These are phyloP conservation scores for Globisporangium ultimum DNA, from an alignment of 352 stramenopile genomes.

Conservation along the genomic window DNA sequence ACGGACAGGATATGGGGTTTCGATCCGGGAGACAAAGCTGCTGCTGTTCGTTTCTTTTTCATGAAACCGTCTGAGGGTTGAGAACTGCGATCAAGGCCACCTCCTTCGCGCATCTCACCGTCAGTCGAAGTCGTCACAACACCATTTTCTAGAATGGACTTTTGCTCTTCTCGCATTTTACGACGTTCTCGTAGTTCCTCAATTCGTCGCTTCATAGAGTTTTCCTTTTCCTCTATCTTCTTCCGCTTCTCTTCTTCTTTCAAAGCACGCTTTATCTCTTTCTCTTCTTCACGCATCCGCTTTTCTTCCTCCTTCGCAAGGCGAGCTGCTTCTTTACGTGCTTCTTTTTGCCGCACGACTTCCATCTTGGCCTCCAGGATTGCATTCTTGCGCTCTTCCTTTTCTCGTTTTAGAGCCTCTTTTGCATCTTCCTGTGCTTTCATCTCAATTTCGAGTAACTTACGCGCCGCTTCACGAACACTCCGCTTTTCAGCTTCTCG, in stretches of 20 bases:
- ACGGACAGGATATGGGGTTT: slow-evolving; percentile 13
- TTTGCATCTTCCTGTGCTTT: slow-evolving; percentile 77
- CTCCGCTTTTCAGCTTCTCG: slow-evolving; percentile 67
- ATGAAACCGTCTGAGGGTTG: neutral
- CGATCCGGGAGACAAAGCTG: slow-evolving; percentile 1
- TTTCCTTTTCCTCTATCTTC: slow-evolving; percentile 68
- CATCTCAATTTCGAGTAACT: slow-evolving; percentile 73
- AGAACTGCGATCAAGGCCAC: neutral
- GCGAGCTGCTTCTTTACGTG: slow-evolving; percentile 52
- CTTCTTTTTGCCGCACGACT: slow-evolving; percentile 60
- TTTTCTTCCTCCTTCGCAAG: slow-evolving; percentile 68
- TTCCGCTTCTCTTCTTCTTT: slow-evolving; percentile 72
- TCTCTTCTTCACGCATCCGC: slow-evolving; percentile 65
- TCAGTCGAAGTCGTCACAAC: slow-evolving; percentile 45
- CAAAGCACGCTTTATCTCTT: slow-evolving; percentile 60
- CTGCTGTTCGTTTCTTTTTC: slow-evolving; percentile 16
- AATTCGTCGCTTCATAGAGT: slow-evolving; percentile 68
- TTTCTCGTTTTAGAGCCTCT: slow-evolving; percentile 56
- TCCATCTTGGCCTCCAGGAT: slow-evolving; percentile 63
- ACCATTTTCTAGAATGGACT: slow-evolving; percentile 69
- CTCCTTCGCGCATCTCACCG: slow-evolving; percentile 9
- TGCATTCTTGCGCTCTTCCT: slow-evolving; percentile 71
- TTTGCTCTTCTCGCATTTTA: slow-evolving; percentile 68
- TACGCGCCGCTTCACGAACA: slow-evolving; percentile 63
- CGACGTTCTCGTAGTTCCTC: slow-evolving; percentile 63